Evolutionary conservation across 2,329 filamentous ascomycete genomes (phyloP), one percentile per base, ranked within the genome.

Genomic region (Ophiostoma novo-ulmi): DNA sequence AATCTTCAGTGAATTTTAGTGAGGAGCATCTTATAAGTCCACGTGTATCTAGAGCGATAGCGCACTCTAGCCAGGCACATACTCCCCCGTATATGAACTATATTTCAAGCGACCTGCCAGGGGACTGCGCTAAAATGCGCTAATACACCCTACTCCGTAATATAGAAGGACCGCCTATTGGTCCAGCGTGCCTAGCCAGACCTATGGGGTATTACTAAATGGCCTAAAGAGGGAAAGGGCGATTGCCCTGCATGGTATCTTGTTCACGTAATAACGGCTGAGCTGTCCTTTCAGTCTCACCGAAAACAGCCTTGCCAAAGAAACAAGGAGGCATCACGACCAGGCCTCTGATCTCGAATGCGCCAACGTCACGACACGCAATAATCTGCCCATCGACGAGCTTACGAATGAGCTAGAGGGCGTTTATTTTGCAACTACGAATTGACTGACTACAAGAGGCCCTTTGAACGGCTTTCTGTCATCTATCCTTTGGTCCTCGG

Each of bases 211-310:
- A 58, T 8, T 22, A 58, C 52, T 26, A 2, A 31, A n/a, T 41
- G 36, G 61, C 61, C 36, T 41, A 65, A 68, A 68, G 48, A 44
- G 63, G 48, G 36, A n/a, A 63, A 64, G 69, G 41, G 61, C 61
- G 17, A 64, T 38, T 64, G 61, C n/a, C n/a, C 48, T 58, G 52
- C 8, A 44, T 44, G 39, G 20, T 61, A 48, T 66, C 31, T 31
- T 3, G 31, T 31, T 31, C 31, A 48, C 17, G 44, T 17, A 20
- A 48, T 69, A 67, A 64, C 63, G 44, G 72, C 61, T 73, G 72
- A 72, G 71, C 67, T 73, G 72, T 73, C 72, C 72, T 73, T 73
- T 73, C 68, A 68, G 26, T 55, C 38, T 26, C 44, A 64, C 58
- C 26, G 7, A 36, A 64, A 39, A 36, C 63, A 65, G 36, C 63